These are phyloP conservation scores for Hypoxylon rickii DNA, from an alignment of 495 filamentous ascomycete genomes.

Conservation along the genomic window DNA sequence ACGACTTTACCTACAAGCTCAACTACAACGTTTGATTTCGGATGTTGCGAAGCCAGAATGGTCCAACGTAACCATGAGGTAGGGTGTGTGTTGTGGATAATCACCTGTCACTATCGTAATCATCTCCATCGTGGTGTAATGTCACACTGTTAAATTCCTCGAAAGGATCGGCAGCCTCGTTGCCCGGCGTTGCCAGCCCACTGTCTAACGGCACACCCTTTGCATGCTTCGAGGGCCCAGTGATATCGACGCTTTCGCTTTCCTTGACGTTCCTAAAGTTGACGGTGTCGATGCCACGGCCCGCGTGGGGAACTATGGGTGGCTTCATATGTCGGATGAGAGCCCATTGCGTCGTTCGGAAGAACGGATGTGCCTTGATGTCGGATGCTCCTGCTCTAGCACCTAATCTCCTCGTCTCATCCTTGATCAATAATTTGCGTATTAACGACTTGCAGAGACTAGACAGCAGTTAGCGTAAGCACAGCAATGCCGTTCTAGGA, in stretches of 20 bases:
- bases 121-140: conserved; percentile 93
- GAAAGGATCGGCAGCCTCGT: conserved; percentile 88
- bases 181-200: conserved; percentile 81
- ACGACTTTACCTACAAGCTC: background rate
- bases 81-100: conserved; percentile 3
- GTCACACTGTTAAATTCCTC: conserved; percentile 99
- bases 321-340: conserved; percentile 97
- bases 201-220: conserved; percentile 86
- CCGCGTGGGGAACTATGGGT: conserved; percentile 95
- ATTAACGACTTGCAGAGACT: conserved; percentile 97
- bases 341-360: conserved; percentile 94
- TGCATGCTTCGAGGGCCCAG: conserved; percentile 61
- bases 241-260: conserved; percentile 92
- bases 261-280: conserved; percentile 99
- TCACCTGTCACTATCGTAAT: conserved; percentile 43
- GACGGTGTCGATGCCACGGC: conserved; percentile 86
- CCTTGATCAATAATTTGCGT: conserved; percentile 95
- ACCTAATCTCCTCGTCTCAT: conserved; percentile 92
- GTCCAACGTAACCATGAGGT: background rate
- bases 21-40: background rate
- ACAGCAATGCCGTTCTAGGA: background rate
- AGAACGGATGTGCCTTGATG: conserved; percentile 96
- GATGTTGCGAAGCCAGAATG: background rate
- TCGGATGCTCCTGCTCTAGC: conserved; percentile 95
- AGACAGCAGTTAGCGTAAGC: conserved; percentile 17